Evolutionary conservation across 257 asterid genomes (phyloP), one percentile per base, ranked within the genome.

Genomic region (Nicotiana attenuata): DNA sequence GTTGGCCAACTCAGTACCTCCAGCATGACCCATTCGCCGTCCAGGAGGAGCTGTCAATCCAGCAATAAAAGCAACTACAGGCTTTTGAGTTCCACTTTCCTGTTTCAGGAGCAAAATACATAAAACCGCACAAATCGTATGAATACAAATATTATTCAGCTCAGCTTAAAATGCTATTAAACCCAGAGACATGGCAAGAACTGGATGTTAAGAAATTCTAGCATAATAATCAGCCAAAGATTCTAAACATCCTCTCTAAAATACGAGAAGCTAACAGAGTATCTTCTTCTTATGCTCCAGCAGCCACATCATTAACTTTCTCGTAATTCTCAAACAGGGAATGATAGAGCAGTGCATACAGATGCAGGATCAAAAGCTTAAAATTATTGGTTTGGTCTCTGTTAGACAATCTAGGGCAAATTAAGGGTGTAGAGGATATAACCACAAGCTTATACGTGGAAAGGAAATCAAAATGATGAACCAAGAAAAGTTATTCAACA

Each of bases 1-100:
- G 8, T 60, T 33, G 38, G 16, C 81, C 35, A 66, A 82, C 2
- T 61, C 59, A 78, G 52, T 92, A 96, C 99, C 98, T 94, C 99
- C 98, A 50, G 98, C 98, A 73, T 96, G 98, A 71, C 98, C 98
- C 98, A 96, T 96, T 82, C 98, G 89, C 82, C 99, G 90, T 71
- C 98, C 98, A 76, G 97, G 98, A 50, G 98, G 98, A 83, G 98
- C 99, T 76, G 99, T 96, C 84, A 96, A 97, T 82, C 99, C 98
- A 83, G 98, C 98, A 83, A 96, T 94, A 83, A 94, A 95, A 85
- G 97, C 97, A 78, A 95, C 98, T 80, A 93, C 87, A 66, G 98
- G 97, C 88, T 96, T 94, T 66, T 94, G 89, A 81, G 98, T 91
- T 76, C 98, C 96, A 88, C 98, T 96, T 85, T 87, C 99, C 98